Evolutionary conservation across 2,329 filamentous ascomycete genomes (phyloP), one percentile per base, ranked within the genome.

Genomic region (Scedosporium aurantiacum): DNA sequence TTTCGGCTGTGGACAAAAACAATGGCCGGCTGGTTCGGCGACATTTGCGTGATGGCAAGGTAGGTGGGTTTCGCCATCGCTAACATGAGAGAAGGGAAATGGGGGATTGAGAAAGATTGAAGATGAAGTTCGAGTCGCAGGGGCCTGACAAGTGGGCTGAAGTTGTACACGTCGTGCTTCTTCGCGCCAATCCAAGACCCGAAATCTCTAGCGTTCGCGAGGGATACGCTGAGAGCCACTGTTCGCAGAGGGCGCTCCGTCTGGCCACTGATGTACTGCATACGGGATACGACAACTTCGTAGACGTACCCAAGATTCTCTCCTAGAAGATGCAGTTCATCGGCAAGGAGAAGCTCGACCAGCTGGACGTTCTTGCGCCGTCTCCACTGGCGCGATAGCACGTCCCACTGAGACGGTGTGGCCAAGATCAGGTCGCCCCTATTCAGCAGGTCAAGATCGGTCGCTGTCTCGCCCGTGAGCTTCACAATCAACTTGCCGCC

Each of bases 131-230:
- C 93, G 37, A 99, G 78, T 23, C 93, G 92, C 18, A 97, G 85
- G 1, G 91, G 89, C 62, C 95, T 87, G 64, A 93, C 87, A 69
- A 93, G 88, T 2, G 94, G 94, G 68, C 91, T 96, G 78, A 99
- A 99, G 76, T 99, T 99, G 81, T 93, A 99, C 65, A 96, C 96
- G 57, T 94, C 96, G 72, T 99, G 94, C 78, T 97, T 97, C 73
- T 87, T 96, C 6, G 93, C 94, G 66, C 95, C 94, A 66, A 99
- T 91, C 94, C 94, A 99, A 75, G 97, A 94, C 59, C 93, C 93
- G 68, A 99, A 84, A 69, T 99, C 94, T 63, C 91, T 85, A 58
- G 93, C 92, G 71, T 97, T 97, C 4, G 94, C 87, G 23, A 99
- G 80, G 25, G 94, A 95, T 28, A 97, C 94, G 70, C 91, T 92